Base-by-base conservation (phyloP, 108 stramenopile species). In the Skeletonema grethae region DNA sequence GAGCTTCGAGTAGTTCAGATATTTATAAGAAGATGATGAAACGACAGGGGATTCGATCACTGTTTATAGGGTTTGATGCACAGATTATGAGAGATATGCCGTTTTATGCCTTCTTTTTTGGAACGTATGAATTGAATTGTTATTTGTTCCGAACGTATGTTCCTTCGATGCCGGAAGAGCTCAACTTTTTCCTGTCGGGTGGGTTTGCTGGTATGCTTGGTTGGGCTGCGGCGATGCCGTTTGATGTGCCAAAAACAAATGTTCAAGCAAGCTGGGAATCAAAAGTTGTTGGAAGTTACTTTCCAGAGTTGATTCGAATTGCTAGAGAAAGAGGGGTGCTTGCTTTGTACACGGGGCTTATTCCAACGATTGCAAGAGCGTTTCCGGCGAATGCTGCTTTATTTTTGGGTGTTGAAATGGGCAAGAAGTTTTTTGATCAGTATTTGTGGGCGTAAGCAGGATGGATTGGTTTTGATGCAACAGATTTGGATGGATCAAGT, bases 241-340 rank as follows among this genome's bases (percentile, higher is more conserved):
- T 96, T 71, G 95, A 96, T 82, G 95, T 96, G 7, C 95, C 95
- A 9, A 96, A 96, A 71, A 96, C 95, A 29, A 93, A 93, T 74
- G 88, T 96, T 7, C 95, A 96, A 76, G 76, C 89, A n/a, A 83
- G 89, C 7, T 93, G 89, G 79, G 90, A 94, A 61, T 83, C 87
- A 69, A 85, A 86, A 56, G 88, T 96, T 18, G 73, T 94, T 31
- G 95, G 95, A 1, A 86, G 83, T 43, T 94, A 96, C 71, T 87
- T 93, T 82, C 95, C 92, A 1, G 90, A 94, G 77, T 65, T 94
- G 48, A 43, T 85, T 9, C 77, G 75, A 22, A 91, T 93, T 66
- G 90, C 71, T 8, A 62, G 73, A 65, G 85, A 92, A 73, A 83
- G 91, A 59, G 94, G 91, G 9, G 75, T 86, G 15, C 55, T 76